Conservation (phyloP, 1,284 basidiomycete genomes). For the Malassezia restricta region DNA sequence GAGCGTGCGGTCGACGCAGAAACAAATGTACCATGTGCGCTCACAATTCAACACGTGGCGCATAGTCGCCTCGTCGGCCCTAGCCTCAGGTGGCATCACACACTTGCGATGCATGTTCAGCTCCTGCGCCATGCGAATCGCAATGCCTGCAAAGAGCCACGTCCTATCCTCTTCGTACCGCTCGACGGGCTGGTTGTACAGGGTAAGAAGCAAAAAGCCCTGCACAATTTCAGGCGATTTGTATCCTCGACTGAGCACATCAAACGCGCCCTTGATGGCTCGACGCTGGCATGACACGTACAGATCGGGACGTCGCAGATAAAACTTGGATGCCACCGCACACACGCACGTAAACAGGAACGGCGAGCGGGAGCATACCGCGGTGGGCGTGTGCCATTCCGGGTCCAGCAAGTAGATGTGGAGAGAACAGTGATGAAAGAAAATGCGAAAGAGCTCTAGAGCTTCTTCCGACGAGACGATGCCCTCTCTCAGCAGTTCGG, state of each 20-base stretch:
- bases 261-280: slow-evolving; percentile 78
- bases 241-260: slow-evolving; percentile 55
- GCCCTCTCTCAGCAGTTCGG: slow-evolving; percentile 68
- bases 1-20: slow-evolving; percentile 65
- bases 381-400: slow-evolving; percentile 44
- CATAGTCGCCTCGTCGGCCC: slow-evolving; percentile 52
- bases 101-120: slow-evolving; percentile 87
- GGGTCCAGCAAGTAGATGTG: slow-evolving; percentile 38
- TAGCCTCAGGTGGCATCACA: slow-evolving; percentile 49
- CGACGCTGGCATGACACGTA: slow-evolving; percentile 68
- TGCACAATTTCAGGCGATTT: slow-evolving; percentile 70
- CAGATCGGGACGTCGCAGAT: slow-evolving; percentile 67
- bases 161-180: slow-evolving; percentile 89
- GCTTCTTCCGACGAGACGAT: slow-evolving; percentile 68
- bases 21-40: slow-evolving; percentile 84
- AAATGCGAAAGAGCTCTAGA: slow-evolving; percentile 82
- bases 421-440: slow-evolving; percentile 50
- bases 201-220: slow-evolving; percentile 46
- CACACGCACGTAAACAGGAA: slow-evolving; percentile 55
- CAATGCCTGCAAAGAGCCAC: slow-evolving; percentile 55
- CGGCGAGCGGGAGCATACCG: slow-evolving; percentile 40
- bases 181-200: slow-evolving; percentile 47
- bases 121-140: slow-evolving; percentile 78
- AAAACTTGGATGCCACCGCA: slow-evolving; percentile 82
- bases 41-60: slow-evolving; percentile 85